phyloP scores from a whole-genome alignment of 306 rosid genomes.

The Rosa multiflora region DNA sequence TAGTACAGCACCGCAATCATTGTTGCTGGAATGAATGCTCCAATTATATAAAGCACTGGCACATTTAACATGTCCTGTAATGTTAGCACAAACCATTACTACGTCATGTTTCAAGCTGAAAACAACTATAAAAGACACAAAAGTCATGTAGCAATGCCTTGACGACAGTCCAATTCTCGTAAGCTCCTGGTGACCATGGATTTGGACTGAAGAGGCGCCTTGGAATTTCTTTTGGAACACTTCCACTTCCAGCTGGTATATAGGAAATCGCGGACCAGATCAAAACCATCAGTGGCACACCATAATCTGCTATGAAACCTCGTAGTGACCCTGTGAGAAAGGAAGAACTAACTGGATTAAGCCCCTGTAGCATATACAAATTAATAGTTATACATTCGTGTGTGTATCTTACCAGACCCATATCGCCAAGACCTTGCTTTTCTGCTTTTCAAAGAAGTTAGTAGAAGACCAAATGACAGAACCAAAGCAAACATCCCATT shows the following conservation, averaged over 20 bases:
- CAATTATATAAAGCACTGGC: conserved; percentile 65
- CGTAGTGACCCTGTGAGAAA: conserved; percentile 54
- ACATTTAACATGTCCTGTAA: conserved; percentile 76
- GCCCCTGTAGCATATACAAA: background rate
- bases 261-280: conserved; percentile 74
- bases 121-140: background rate
- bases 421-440: conserved; percentile 82
- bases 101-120: conserved; percentile 11
- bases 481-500: conserved; percentile 86
- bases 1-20: conserved; percentile 85
- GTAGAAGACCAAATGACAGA: conserved; percentile 72
- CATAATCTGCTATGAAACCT: conserved; percentile 78
- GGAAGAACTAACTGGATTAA: background rate
- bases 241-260: conserved; percentile 52
- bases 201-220: conserved; percentile 86
- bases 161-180: conserved; percentile 72
- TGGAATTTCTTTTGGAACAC: conserved; percentile 66
- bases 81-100: conserved; percentile 18
- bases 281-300: conserved; percentile 76
- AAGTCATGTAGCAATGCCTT: conserved; percentile 41
- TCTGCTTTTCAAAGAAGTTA: conserved; percentile 66
- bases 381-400: background rate
- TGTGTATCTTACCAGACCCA: conserved; percentile 55
- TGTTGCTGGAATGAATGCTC: conserved; percentile 81
- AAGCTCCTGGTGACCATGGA: conserved; percentile 82